Evolutionary conservation across 2,329 filamentous ascomycete genomes (phyloP), one percentile per base, ranked within the genome.

Genomic region (Trichoderma hamatum): DNA sequence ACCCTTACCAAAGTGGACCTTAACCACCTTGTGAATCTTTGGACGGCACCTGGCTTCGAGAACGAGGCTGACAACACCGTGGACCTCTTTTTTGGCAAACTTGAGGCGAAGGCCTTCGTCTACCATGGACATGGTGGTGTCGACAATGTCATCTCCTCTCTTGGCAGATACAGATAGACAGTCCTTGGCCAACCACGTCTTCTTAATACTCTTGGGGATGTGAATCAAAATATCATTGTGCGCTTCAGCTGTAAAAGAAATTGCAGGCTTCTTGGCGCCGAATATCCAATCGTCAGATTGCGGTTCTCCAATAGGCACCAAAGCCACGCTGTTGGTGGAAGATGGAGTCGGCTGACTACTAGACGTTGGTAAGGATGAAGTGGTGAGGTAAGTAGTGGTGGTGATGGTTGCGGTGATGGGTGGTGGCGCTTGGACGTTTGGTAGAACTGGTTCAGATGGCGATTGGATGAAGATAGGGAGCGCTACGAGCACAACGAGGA

Each of bases 11-110:
- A 90, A 88, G 75, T 89, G 84, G 34, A 90, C 78, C 49, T 84
- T 83, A 75, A 90, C 87, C 0, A 84, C 85, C 78, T 90, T 87
- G 73, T 86, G 86, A 71, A 90, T 82, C 76, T 84, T 86, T 28
- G 89, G 89, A 70, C 85, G 86, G 67, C 83, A 86, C 16, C 82
- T 86, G 1, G 88, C 88, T 67, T 84, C 81, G 43, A 91, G 82
- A 2, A 85, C 84, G 55, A 91, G 81, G 65, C 86, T 86, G 62
- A 90, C 77, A 46, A 86, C 76, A 36, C 88, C 89, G 70, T 87
- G 79, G 6, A 87, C 85, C 70, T 90, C 87, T 30, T 82, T 82
- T 32, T 79, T 80, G 4, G 83, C 80, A 32, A 90, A 81, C 69
- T 85, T 82, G 28, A 88, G 81, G 21, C 86, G 72, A 49, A 88